Evolutionary conservation across 106 monocot genomes (phyloP).

Genomic region (Dendrobium nobile): DNA sequence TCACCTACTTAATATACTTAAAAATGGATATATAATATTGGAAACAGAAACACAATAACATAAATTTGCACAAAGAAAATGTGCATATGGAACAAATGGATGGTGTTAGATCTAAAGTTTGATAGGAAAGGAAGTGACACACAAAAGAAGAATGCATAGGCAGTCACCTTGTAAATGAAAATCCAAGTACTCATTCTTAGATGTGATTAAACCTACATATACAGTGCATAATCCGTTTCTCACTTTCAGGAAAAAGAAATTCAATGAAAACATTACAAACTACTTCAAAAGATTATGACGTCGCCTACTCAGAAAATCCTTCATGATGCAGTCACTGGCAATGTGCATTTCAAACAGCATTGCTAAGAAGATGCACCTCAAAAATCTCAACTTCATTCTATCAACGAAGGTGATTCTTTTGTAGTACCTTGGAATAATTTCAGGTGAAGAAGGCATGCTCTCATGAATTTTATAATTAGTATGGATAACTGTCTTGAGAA

Average conservation of each 20-base stretch:
- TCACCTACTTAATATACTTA: background rate
- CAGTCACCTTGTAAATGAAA: background rate
- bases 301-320: too few relatives aligned
- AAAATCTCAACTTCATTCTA: background rate
- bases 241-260: background rate
- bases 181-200: background rate
- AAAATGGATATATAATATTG: background rate
- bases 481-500: background rate
- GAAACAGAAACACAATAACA: background rate
- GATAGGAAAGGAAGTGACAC: background rate
- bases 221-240: background rate
- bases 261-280: constrained; percentile 1
- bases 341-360: background rate
- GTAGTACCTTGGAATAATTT: background rate
- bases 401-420: background rate
- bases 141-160: background rate
- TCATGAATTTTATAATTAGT: too few relatives aligned
- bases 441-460: background rate
- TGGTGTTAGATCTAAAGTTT: background rate
- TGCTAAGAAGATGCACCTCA: background rate
- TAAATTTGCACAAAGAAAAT: background rate
- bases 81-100: background rate
- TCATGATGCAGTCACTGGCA: background rate
- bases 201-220: background rate
- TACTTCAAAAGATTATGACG: background rate